Conservation (phyloP, 2,329 filamentous ascomycete genomes). For the Nannizziopsis barbatae region DNA sequence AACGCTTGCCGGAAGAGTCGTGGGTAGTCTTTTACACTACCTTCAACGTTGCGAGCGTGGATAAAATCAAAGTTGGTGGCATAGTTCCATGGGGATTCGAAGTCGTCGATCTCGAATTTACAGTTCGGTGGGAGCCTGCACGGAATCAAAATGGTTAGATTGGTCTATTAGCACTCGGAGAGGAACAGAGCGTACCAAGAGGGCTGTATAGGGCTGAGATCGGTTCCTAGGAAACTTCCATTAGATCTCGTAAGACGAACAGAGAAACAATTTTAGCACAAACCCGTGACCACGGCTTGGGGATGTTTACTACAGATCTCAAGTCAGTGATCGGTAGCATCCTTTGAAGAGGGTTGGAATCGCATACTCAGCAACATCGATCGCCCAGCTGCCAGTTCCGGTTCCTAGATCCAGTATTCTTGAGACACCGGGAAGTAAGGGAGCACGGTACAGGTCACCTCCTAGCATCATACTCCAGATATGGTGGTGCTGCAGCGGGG, state of each 20-base stretch:
- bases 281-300: constrained; percentile 11
- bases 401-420: constrained; percentile 16
- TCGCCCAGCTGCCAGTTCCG: constrained; percentile 17
- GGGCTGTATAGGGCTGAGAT: constrained; percentile 17
- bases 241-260: not conserved
- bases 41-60: constrained; percentile 21
- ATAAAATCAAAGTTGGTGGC: constrained; percentile 22
- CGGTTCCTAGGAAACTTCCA: constrained; percentile 10
- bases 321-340: too few relatives aligned
- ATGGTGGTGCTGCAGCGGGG: constrained; percentile 16
- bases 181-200: constrained; percentile 12
- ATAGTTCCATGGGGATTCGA: constrained; percentile 21
- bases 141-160: not conserved
- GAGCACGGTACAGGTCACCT: constrained; percentile 20
- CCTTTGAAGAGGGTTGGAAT: not conserved
- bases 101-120: constrained; percentile 24
- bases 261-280: not conserved
- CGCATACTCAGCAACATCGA: constrained; percentile 16
- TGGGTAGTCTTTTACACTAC: constrained; percentile 19
- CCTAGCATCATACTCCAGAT: constrained; percentile 18
- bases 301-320: constrained; percentile 3
- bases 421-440: constrained; percentile 17
- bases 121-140: constrained; percentile 23
- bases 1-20: constrained; percentile 25
- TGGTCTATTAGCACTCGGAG: not conserved